Base-by-base conservation (phyloP, 352 stramenopile genomes). In the Phytophthora hybrid region DNA sequence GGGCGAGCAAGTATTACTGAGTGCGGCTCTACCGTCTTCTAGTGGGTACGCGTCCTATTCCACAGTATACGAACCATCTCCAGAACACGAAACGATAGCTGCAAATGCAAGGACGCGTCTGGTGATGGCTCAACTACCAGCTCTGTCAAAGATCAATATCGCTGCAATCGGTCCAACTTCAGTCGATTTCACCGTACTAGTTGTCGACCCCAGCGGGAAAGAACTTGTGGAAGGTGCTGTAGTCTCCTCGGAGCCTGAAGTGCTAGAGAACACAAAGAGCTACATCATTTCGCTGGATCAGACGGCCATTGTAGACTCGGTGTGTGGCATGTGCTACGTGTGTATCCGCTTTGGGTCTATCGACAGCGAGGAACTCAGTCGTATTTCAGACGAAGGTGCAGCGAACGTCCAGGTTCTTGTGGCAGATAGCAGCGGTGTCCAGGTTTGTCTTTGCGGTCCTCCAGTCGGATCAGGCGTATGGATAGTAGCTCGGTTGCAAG, bases 1-100 rank as follows among this genome's bases (percentile, higher is more conserved):
- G 86, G 61, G 69, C 13, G 69, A 75, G 3, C 76, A 89, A 39
- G 76, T 93, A 52, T 52, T 88, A 19, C 46, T 93, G 2, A 72
- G 61, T 39, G 67, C 78, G 9, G 55, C 34, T 29, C 13, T 75
- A 16, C 62, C 77, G 0, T 3, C 66, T 4, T 71, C 61, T 0
- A 65, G 49, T 19, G 76, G 68, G 1, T 80, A 83, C 41, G 66
- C 62, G 3, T 66, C 77, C 5, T 93, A 82, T 55, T 89, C 82
- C 1, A 70, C 51, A 3, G 72, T 91, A 9, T 61, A 88, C 23
- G 68, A 76, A 21, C 19, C 51, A 32, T 56, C n/a, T 7, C 2
- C 47, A 13, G 19, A 39, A 4, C 31, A 66, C 10, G 32, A 41
- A 55, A 53, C n/a, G n/a, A n/a, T 51, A 21, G 8, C 44, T 4